These are phyloP conservation scores for Perkinsus marinus DNA, from an alignment of 169 alveolate species.

Conservation along the genomic window DNA sequence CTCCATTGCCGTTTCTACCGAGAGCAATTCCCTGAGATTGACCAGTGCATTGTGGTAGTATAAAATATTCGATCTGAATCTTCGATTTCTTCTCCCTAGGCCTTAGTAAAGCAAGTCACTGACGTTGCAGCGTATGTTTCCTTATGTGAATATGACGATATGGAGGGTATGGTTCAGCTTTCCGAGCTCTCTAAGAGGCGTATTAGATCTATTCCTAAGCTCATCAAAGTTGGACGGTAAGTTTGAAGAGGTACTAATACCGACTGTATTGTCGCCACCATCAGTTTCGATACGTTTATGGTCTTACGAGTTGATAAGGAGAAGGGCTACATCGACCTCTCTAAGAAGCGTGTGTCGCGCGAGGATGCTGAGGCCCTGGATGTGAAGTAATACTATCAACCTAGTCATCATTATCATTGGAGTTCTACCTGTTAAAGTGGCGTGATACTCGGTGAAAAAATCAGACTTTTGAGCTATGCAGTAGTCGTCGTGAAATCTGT, in stretches of 20 bases:
- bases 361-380: too few species aligned
- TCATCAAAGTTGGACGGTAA: slow-evolving; percentile 47
- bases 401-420: too few species aligned
- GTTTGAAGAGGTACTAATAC: slow-evolving; percentile 8
- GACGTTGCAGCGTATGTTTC: slow-evolving; percentile 93
- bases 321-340: too few species aligned
- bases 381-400: too few species aligned
- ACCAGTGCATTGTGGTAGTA: slow-evolving; percentile 76
- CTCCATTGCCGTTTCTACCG: slow-evolving; percentile 76
- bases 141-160: slow-evolving; percentile 87
- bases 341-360: too few species aligned
- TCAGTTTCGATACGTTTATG: slow-evolving; percentile 84
- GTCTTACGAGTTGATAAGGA: too few species aligned
- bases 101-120: slow-evolving; percentile 68
- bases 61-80: background rate
- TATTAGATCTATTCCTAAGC: slow-evolving; percentile 66
- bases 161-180: slow-evolving; percentile 84
- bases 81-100: background rate
- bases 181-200: slow-evolving; percentile 87
- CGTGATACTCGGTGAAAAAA: too few species aligned
- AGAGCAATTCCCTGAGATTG: slow-evolving; percentile 78
- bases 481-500: too few species aligned
- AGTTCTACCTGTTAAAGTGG: too few species aligned
- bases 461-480: too few species aligned
- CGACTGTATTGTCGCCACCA: slow-evolving; percentile 57